Base-by-base conservation (phyloP, 495 filamentous ascomycete genomes). In the Chaetomium tenue region DNA sequence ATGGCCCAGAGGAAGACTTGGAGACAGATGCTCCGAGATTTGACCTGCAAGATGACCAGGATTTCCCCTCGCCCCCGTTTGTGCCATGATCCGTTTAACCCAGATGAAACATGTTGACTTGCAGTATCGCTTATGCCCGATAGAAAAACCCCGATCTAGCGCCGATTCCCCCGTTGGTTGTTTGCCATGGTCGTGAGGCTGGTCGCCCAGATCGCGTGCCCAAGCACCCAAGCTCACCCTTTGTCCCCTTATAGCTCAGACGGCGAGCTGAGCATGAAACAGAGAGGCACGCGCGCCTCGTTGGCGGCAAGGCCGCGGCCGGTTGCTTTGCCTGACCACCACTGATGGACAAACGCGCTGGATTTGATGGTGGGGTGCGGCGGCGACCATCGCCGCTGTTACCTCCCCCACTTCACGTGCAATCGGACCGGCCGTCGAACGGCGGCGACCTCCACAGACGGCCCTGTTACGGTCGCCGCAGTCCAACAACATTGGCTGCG, bases 91-190 rank as follows among this genome's bases (percentile, higher is more conserved):
- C 63, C 60, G 63, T 72, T 73, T 72, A 71, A 68, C 57, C 71
- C 61, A 72, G 62, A 69, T 74, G 71, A 75, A 70, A 70, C 71
- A 66, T 51, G 64, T 63, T 61, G 63, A 61, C 68, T 50, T 69
- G 70, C 71, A 75, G 68, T 64, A 51, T 71, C 69, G 71, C 72
- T 70, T 73, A 61, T 68, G 62, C 58, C 52, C 71, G 65, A 64
- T 48, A 69, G 66, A 71, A 74, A 61, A 62, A 48, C 65, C 64
- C 65, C 66, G 63, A 68, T 66, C 60, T 58, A 25, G 54, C 25
- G 37, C 39, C 28, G 22, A 13, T 28, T 30, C 20, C 51, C 37
- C 11, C 6, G 30, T 33, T 28, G 18, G 39, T 8, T 40, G 20
- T 40, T 46, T 46, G 39, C 46, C 9, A 12, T 37, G 33, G 33